Conservation (phyloP, 306 rosid species). For the Malus asiatica region DNA sequence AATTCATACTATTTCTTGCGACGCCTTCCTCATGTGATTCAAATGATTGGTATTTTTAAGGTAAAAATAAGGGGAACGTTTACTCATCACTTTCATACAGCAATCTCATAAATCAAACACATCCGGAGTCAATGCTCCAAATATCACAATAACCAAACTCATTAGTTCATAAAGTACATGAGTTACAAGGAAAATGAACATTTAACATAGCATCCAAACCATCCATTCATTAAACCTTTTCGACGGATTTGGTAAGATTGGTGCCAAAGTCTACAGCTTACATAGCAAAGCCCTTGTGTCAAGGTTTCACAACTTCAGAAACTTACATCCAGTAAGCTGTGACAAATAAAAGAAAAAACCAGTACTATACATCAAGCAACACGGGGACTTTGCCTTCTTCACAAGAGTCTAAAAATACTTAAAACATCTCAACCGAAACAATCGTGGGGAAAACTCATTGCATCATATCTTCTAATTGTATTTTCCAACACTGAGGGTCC, state of each 20-base stretch:
- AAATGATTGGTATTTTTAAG: no score
- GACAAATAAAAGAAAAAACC: not conserved
- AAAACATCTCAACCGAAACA: not conserved
- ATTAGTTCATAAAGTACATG: not conserved
- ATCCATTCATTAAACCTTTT: not conserved
- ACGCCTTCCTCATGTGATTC: no score
- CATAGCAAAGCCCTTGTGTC: not conserved
- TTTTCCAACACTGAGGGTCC: slow-evolving; percentile 90
- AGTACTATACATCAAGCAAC: not conserved
- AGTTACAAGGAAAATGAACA: no score
- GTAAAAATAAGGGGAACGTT: no score
- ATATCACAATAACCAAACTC: not conserved
- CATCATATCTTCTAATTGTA: slow-evolving; percentile 58
- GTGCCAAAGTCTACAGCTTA: not conserved
- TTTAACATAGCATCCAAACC: not conserved
- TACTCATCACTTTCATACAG: not conserved
- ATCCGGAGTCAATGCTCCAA: not conserved
- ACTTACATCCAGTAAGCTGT: not conserved
- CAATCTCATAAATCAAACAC: no score
- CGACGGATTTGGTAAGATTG: not conserved
- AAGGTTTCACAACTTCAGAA: not conserved
- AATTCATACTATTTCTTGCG: no score
- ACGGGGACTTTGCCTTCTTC: not conserved
- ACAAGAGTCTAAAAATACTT: not conserved
- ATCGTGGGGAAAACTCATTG: slow-evolving; percentile 9